Evolutionary conservation across 371 early-diverging fungal species (phyloP).

Genomic region (Catenaria anguillulae): DNA sequence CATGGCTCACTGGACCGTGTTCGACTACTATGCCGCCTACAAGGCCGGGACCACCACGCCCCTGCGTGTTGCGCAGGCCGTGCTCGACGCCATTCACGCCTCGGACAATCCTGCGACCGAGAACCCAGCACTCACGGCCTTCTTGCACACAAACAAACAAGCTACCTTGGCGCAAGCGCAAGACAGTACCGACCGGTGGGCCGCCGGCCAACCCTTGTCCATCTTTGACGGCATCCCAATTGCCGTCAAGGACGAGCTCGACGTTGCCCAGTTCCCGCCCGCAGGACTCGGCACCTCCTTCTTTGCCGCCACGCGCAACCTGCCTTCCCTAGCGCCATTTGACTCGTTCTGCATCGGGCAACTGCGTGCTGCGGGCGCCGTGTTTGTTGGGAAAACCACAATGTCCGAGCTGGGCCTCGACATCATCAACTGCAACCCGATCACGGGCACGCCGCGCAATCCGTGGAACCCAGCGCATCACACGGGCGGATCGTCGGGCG

Average conservation of each 20-base stretch:
- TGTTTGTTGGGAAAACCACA: neutral
- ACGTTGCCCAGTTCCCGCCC: constrained; percentile 21
- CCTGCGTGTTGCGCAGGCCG: constrained; percentile 7
- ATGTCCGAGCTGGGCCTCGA: constrained; percentile 8
- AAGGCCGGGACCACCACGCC: constrained; percentile 18
- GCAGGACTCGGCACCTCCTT: constrained; percentile 14
- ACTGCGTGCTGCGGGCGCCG: neutral
- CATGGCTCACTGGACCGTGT: neutral
- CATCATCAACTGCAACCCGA: constrained; percentile 15
- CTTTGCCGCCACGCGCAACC: neutral
- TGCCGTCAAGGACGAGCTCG: constrained; percentile 5
- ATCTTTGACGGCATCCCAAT: constrained; percentile 39
- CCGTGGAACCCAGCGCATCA: constrained; percentile 38
- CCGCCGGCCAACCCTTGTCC: constrained; percentile 28
- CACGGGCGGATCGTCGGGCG: neutral
- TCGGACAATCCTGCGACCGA: constrained; percentile 16
- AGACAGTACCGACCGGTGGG: constrained; percentile 39
- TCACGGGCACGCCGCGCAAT: constrained; percentile 44
- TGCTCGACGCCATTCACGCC: constrained; percentile 17
- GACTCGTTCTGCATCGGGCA: constrained; percentile 11
- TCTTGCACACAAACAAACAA: constrained; percentile 20
- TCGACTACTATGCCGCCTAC: constrained; percentile 24
- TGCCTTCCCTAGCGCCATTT: constrained; percentile 13
- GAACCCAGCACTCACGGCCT: constrained; percentile 36
- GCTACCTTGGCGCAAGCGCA: constrained; percentile 36